Conservation (phyloP, 177 flowering plant genomes). For the Vitis hybrid region DNA sequence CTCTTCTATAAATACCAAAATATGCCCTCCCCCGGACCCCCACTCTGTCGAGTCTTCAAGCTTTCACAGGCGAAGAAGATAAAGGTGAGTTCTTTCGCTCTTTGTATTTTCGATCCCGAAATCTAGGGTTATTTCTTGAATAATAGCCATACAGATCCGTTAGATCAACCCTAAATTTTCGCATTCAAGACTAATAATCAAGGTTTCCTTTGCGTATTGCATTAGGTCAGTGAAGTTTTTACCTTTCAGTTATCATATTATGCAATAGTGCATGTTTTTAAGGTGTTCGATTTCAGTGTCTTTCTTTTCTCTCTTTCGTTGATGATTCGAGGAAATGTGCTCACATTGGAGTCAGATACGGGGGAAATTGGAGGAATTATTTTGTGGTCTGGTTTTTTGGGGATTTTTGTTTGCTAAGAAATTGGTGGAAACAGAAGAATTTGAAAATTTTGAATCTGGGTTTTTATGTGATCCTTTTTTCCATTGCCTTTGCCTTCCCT, state of each 20-base stretch:
- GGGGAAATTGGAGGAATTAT: too few species aligned
- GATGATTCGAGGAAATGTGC: too few species aligned
- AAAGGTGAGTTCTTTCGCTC: slow-evolving; percentile 16
- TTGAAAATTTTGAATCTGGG: too few species aligned
- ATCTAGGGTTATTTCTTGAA: slow-evolving; percentile 31
- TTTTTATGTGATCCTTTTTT: too few species aligned
- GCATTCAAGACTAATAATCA: background rate
- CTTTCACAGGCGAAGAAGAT: slow-evolving; percentile 19
- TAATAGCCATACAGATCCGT: background rate
- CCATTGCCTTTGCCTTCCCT: too few species aligned
- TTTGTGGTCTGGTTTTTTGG: too few species aligned
- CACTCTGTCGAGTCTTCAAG: slow-evolving; percentile 25
- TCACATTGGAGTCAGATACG: too few species aligned
- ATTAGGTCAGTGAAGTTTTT: slow-evolving; percentile 1
- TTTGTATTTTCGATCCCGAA: slow-evolving; percentile 25
- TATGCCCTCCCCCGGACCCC: background rate
- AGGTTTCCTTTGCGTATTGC: background rate
- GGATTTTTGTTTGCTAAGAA: too few species aligned
- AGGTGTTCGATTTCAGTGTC: too few species aligned
- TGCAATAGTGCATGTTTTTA: too few species aligned
- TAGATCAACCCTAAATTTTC: slow-evolving; percentile 7
- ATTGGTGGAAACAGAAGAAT: too few species aligned
- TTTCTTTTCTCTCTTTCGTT: too few species aligned
- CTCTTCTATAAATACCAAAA: slow-evolving; percentile 11
- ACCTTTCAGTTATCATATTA: background rate